These are phyloP conservation scores for Myriosclerotinia scirpicola DNA, from an alignment of 2,329 filamentous ascomycete genomes.

Conservation along the genomic window DNA sequence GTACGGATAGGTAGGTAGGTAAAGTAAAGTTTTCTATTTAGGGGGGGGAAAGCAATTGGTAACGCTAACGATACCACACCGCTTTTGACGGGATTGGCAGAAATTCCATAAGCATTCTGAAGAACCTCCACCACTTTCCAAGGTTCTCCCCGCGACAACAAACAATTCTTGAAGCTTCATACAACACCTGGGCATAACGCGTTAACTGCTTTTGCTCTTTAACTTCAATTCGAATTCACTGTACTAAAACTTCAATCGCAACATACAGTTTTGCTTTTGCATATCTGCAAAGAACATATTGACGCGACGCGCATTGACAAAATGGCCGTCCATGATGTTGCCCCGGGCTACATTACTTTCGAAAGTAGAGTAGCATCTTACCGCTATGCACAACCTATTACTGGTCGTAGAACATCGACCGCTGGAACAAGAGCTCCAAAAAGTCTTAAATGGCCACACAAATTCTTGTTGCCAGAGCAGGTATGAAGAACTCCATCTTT, in stretches of 20 bases:
- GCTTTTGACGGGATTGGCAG: not conserved
- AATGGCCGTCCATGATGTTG: conserved; percentile 35
- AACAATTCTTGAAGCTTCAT: conserved; percentile 7
- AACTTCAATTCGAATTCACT: not conserved
- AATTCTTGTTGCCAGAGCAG: conserved; percentile 61
- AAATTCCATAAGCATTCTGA: conserved; percentile 16
- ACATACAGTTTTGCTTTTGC: too few species aligned
- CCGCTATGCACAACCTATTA: conserved; percentile 58
- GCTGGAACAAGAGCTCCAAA: conserved; percentile 59
- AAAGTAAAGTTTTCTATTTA: too few species aligned
- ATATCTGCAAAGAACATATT: not conserved
- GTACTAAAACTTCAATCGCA: not conserved
- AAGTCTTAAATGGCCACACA: conserved; percentile 75
- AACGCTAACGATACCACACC: not conserved
- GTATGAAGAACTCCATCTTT: conserved; percentile 45
- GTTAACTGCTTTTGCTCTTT: not conserved
- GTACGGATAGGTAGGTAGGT: too few species aligned
- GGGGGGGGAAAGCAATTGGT: too few species aligned
- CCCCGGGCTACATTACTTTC: conserved; percentile 59
- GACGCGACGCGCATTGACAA: conserved; percentile 24
- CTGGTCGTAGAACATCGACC: conserved; percentile 70
- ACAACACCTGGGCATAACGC: conserved; percentile 11
- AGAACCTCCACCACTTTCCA: conserved; percentile 1
- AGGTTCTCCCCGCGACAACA: conserved; percentile 7
- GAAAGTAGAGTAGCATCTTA: conserved; percentile 82